These are phyloP conservation scores for Colletotrichum sp. DNA, from an alignment of 2,329 filamentous ascomycete species.

Conservation along the genomic window DNA sequence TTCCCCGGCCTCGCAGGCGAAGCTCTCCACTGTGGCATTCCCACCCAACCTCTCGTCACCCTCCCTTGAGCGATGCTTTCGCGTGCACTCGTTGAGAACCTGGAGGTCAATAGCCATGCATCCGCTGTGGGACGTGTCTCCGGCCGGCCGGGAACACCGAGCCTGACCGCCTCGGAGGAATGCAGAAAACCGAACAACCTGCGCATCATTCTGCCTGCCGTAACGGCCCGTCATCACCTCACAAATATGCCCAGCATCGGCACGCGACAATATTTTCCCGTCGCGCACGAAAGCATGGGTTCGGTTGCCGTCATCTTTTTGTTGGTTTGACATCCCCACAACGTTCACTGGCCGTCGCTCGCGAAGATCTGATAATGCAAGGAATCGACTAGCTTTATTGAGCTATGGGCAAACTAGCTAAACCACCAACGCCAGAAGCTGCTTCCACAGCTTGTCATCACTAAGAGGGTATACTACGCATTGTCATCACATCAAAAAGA, in stretches of 20 bases:
- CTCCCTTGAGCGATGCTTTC: neutral
- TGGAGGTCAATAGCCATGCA: neutral
- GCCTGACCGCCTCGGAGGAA: conserved; percentile 15
- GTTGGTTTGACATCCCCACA: neutral
- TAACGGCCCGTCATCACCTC: neutral
- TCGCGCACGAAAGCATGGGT: neutral
- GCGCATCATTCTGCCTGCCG: neutral
- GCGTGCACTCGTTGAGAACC: neutral
- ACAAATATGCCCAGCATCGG: neutral
- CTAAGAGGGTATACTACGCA: neutral
- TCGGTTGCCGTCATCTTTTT: accelerated
- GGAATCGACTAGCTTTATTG: neutral
- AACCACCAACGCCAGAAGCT: neutral
- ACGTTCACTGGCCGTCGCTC: neutral
- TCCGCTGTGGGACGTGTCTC: conserved; percentile 1
- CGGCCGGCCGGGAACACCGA: conserved; percentile 9
- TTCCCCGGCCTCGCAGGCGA: conserved; percentile 6
- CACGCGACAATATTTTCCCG: neutral
- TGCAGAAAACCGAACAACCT: neutral
- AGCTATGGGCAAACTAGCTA: conserved; percentile 3
- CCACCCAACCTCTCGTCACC: neutral
- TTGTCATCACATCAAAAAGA: conserved; percentile 41
- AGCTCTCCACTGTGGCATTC: conserved; percentile 12
- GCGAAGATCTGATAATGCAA: neutral
- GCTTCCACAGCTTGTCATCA: neutral